Base-by-base conservation (phyloP, 1,284 basidiomycete genomes). In the Cutaneotrichosporon sp. region DNA sequence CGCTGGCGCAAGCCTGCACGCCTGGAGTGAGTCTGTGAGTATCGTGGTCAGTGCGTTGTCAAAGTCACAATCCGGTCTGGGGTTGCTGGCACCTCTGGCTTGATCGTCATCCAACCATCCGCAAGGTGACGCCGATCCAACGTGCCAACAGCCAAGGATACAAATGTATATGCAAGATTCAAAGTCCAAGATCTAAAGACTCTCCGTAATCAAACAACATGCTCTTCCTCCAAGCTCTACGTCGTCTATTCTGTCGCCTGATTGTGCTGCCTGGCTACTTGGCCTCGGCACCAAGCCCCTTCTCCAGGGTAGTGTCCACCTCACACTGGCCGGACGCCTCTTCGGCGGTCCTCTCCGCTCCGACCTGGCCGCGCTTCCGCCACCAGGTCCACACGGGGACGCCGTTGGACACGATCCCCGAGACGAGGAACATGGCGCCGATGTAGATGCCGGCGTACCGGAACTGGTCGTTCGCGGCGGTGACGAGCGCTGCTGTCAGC, bases 381-480 rank as follows among this genome's bases (percentile, higher is more conserved):
- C 36, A 51, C 36, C 45, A 22, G 2, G 16, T n/a, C 38, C 20
- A 29, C 13, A 51, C n/a, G 9, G 49, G 34, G 42, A 55, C 20
- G 1, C 24, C 54, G 27, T 55, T 55, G 14, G 51, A 53, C 20
- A 56, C 29, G 24, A 65, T 8, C 6, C 69, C 68, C 2, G 69
- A 69, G 11, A 69, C 45, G 31, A 72, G 45, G 47, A 70, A 68
- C 14, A 67, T 68, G 38, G 63, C 34, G 6, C 69, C 74, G 46
- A 68, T 65, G 58, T 73, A 77, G 16, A 75, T 58, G 0, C 69
- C 74, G 0, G 74, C 72, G 56, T 69, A 67, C 14, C 63, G 69
- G 60, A 75, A 75, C 33, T 59, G 63, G 38, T 62, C 54, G 18
- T 62, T 57, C 22, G 63, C 52, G 1, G 63, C 61, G 2, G 58